Evolutionary conservation across 345 rosid genomes (phyloP), one percentile per base, ranked within the genome.

Genomic region (Reutealis trisperma): DNA sequence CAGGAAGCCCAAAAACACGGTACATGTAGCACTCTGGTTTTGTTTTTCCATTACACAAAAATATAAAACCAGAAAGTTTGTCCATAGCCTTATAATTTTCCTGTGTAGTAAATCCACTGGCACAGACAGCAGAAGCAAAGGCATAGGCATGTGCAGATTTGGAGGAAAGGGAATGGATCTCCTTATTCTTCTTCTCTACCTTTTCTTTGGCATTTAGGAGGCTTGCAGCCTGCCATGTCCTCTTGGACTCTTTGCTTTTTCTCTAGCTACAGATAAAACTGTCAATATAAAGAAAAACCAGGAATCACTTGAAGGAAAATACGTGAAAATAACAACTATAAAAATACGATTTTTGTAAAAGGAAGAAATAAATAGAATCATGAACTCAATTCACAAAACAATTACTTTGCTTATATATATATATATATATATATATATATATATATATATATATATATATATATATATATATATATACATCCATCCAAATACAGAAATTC

Each of bases 21-120:
- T 79, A 86, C 75, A 41, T 83, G 69, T 60, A 82, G 75, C 90
- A 91, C 75, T 85, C 86, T 0, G 70, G 57, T 82, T 87, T 89
- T 0, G 88, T 87, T 72, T 78, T 84, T 16, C 78, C 86, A 57
- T 86, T 87, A 71, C 90, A 87, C 79, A 89, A 71, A 67, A 89
- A 87, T 77, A 89, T 86, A 74, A 79, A 89, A n/a, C 90, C 92
- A 52, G 82, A 81, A 71, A 79, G 68, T 32, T 62, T 12, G 37
- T 82, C 78, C 30, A 30, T 34, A 13, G 67, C 2, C 2, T 42
- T 52, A 41, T 66, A 49, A 49, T 42, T 22, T 63, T 63, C 67
- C 32, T 12, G 34, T 22, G 70, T 25, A 47, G 67, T 79, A 10
- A 27, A 69, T 13, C 78, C 74, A 77, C 68, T 69, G 60, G 71